Evolutionary conservation across 805 yeast species (phyloP).

Genomic region (Ogataea methanolica): DNA sequence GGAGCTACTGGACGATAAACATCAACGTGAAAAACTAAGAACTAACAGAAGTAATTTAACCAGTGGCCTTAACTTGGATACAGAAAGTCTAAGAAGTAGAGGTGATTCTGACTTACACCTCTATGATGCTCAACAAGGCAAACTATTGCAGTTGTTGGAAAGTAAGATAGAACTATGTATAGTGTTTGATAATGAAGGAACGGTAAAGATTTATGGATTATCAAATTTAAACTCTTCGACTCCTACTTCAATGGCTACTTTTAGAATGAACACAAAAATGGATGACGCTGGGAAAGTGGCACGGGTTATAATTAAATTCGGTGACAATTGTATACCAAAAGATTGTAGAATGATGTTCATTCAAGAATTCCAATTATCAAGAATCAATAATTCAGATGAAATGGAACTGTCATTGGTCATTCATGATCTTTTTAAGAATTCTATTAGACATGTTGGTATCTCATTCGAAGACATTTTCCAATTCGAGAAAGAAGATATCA

Average conservation of each 20-base stretch:
- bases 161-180: constrained; percentile 35
- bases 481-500: constrained; percentile 13
- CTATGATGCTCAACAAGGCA: constrained; percentile 12
- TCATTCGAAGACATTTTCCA: constrained; percentile 26
- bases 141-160: constrained; percentile 23
- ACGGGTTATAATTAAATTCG: constrained; percentile 16
- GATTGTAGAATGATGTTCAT: constrained; percentile 20
- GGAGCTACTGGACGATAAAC: constrained; percentile 13
- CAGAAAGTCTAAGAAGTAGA: constrained; percentile 11
- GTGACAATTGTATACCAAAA: constrained; percentile 28
- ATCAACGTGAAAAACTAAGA: not conserved
- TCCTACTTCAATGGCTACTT: constrained; percentile 47
- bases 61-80: not conserved
- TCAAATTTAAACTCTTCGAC: constrained; percentile 40
- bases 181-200: constrained; percentile 38
- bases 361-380: constrained; percentile 21
- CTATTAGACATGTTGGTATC: constrained; percentile 32
- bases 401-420: constrained; percentile 36
- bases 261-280: constrained; percentile 29
- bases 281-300: constrained; percentile 12
- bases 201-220: constrained; percentile 40
- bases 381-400: constrained; percentile 4
- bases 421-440: constrained; percentile 38
- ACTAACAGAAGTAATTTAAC: no score
- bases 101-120: constrained; percentile 12